Evolutionary conservation across 768 basidiomycete genomes (phyloP), one percentile per base, ranked within the genome.

Genomic region (Russula ochroleuca): DNA sequence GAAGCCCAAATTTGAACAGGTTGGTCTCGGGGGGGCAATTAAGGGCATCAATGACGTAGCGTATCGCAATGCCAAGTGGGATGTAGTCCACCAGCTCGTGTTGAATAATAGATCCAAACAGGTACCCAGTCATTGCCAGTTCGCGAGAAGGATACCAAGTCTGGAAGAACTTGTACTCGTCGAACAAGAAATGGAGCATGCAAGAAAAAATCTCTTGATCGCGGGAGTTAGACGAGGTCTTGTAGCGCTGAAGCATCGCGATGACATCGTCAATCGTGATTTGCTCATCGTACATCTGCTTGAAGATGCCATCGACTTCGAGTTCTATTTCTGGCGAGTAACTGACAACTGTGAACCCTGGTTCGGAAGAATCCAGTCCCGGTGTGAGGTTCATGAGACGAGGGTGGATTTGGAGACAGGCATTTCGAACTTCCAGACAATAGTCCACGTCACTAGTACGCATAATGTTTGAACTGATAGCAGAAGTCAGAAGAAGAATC

Each of bases 131-230:
- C 86, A 98, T 94, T 57, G 87, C 86, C 51, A 98, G 82, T 77
- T 98, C 94, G 68, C 94, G 90, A 43, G 90, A 81, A 28, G 97
- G 97, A 71, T 94, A 94, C 76, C 89, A 97, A 45, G 90, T 89
- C 72, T 96, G 93, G 85, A 98, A 97, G 81, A 98, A 99, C 72
- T 94, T 95, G 85, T 97, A 97, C 77, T 99, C 97, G 84, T 98
- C 97, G 76, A 99, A 98, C 49, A 99, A 84, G 80, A 97, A 96
- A 78, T 98, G 95, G 56, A 99, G 87, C 87, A 97, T 97, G 84
- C 94, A 98, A n/a, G 94, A 97, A 73, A 98, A 98, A 66, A 97
- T 85, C 76, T 98, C 94, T 73, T 96, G 93, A 69, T 98, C 94
- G 61, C 87, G 85, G 50, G 87, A 76, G 69, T 88, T 91, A 37